Base-by-base conservation (phyloP, 2,329 filamentous ascomycete species). In the Fusarium dlaminii region DNA sequence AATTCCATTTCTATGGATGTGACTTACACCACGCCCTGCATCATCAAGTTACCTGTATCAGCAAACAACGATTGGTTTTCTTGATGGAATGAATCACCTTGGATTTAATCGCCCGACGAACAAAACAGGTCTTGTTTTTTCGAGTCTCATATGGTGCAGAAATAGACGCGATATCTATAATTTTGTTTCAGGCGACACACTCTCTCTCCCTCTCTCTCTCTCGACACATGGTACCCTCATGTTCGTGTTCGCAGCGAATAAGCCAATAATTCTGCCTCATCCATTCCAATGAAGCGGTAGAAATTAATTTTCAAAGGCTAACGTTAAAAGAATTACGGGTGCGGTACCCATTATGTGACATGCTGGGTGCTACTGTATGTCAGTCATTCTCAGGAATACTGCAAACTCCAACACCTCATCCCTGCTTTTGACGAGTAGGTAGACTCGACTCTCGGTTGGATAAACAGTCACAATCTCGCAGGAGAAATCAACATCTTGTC, bases 191-290 rank as follows among this genome's bases (percentile, higher is more conserved):
- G 63, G 42, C 59, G 45, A 37, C n/a, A n/a, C n/a, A n/a, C 34
- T 45, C 43, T 49, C 36, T 30, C 36, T 32, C 43, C 45, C n/a
- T n/a, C n/a, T 8, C n/a, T 24, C 42, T 18, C 24, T 15, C 13
- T 29, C 30, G 49, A 64, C 13, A 27, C 63, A 54, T 40, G 46
- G 58, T 37, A 29, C 36, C 49, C 29, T 39, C 37, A 34, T 22
- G 18, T 22, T 64, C 27, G 69, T 70, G 63, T 74, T 63, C 63
- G 66, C 65, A 64, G 56, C 56, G 48, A 18, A 32, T 70, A 67
- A 74, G 54, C 58, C 40, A 45, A 56, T 46, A 43, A 30, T n/a
- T 68, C 51, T 40, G 11, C 67, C 63, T 58, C 43, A 52, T 43
- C 18, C 22, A 45, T 52, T 59, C 58, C 63, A 32, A 72, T 52